phyloP scores from a whole-genome alignment of 768 basidiomycete genomes.

The Boletales sp. region DNA sequence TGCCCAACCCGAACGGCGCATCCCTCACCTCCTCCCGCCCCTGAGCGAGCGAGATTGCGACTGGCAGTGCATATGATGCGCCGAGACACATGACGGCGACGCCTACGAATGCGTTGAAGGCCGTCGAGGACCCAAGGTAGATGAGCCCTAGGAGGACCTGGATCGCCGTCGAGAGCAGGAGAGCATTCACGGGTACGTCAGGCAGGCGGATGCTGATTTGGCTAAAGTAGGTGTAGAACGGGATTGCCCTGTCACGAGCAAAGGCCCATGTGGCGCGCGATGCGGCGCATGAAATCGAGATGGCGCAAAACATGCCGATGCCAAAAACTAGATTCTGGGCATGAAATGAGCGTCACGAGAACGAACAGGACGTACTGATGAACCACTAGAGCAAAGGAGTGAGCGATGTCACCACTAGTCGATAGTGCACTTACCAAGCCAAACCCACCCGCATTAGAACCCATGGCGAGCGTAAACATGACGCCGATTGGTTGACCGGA shows the following conservation, averaged over 20 bases:
- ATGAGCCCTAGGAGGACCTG: slow-evolving; percentile 61
- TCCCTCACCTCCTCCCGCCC: slow-evolving; percentile 42
- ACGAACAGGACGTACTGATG: slow-evolving; percentile 31
- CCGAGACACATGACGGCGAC: slow-evolving; percentile 65
- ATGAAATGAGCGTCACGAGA: not conserved
- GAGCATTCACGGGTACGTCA: slow-evolving; percentile 58
- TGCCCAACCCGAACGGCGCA: slow-evolving; percentile 51
- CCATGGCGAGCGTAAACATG: slow-evolving; percentile 61
- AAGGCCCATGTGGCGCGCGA: slow-evolving; percentile 73
- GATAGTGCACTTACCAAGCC: slow-evolving; percentile 44
- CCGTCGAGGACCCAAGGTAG: slow-evolving; percentile 57
- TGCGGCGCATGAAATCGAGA: slow-evolving; percentile 64
- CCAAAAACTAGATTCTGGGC: slow-evolving; percentile 41
- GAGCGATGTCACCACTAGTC: slow-evolving; percentile 1
- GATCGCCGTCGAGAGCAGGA: slow-evolving; percentile 54
- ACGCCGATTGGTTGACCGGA: slow-evolving; percentile 63
- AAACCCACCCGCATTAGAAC: slow-evolving; percentile 58
- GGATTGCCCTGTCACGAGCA: slow-evolving; percentile 64
- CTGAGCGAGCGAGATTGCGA: slow-evolving; percentile 48
- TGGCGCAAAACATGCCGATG: slow-evolving; percentile 56
- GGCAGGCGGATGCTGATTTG: slow-evolving; percentile 37
- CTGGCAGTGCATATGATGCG: slow-evolving; percentile 61
- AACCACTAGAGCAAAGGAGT: slow-evolving; percentile 32
- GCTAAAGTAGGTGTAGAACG: slow-evolving; percentile 47
- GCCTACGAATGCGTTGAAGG: slow-evolving; percentile 67